Conservation (phyloP, 345 rosid genomes). For the Salix exigua region DNA sequence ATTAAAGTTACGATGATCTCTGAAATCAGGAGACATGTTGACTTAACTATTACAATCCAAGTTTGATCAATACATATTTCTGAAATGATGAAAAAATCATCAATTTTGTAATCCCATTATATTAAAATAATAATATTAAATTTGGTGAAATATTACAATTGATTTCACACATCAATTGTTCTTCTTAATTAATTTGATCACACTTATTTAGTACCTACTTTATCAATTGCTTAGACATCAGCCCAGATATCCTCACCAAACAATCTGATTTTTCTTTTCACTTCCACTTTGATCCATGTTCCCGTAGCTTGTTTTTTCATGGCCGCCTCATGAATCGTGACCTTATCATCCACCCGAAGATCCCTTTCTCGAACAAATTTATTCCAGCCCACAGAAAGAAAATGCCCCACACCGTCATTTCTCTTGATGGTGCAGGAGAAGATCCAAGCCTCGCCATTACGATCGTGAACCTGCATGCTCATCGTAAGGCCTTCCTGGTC, state of each 20-base stretch:
- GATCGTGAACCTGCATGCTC: conserved; percentile 4
- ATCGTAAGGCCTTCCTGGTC: neutral
- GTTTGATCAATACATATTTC: too few relatives aligned
- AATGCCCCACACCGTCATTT: neutral
- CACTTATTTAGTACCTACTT: too few relatives aligned
- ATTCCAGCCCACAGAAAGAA: conserved; percentile 5
- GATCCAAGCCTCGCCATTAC: neutral
- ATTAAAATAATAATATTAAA: too few relatives aligned
- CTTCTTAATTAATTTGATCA: too few relatives aligned
- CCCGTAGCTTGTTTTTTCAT: neutral
- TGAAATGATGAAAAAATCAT: too few relatives aligned
- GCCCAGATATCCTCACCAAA: conserved; percentile 12
- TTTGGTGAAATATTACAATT: too few relatives aligned
- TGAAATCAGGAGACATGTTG: too few relatives aligned
- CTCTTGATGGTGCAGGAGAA: conserved; percentile 1
- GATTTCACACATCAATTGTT: too few relatives aligned
- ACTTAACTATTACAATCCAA: too few relatives aligned
- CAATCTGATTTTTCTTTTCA: conserved; percentile 13
- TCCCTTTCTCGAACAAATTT: neutral
- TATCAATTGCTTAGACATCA: neutral
- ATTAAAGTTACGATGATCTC: too few relatives aligned
- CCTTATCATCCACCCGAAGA: conserved; percentile 4
- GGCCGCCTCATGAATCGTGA: neutral
- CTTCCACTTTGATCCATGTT: neutral
- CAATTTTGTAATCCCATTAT: too few relatives aligned